Evolutionary conservation across 352 stramenopile genomes (phyloP).

Genomic region (Pythium sp.): DNA sequence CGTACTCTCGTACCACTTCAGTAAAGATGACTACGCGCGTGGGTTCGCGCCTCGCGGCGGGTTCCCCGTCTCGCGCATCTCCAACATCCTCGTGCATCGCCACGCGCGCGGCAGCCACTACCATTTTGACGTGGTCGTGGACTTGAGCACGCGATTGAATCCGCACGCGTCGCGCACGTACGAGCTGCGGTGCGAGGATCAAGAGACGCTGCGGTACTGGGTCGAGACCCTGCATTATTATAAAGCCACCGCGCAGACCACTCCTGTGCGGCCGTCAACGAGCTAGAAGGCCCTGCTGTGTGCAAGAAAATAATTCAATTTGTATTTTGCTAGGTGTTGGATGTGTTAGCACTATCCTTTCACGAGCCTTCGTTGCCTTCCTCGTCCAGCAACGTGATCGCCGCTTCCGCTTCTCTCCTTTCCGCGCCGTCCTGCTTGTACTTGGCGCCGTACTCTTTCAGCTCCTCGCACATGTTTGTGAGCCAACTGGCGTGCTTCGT

Average conservation of each 20-base stretch:
- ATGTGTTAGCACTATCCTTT: not conserved
- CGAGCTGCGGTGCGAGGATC: conserved; percentile 57
- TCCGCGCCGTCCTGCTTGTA: conserved; percentile 23
- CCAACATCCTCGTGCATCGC: conserved; percentile 50
- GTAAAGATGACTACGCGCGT: conserved; percentile 53
- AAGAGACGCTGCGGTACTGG: conserved; percentile 59
- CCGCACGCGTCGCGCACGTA: conserved; percentile 62
- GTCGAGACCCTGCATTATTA: conserved; percentile 71
- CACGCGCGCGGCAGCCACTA: conserved; percentile 38
- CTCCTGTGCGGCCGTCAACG: conserved; percentile 35
- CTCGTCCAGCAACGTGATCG: conserved; percentile 17
- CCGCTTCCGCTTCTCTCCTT: conserved; percentile 18
- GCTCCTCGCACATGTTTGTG: conserved; percentile 56
- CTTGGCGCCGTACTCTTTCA: conserved; percentile 58
- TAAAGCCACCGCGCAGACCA: conserved; percentile 44
- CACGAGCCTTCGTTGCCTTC: conserved; percentile 5
- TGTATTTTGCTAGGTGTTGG: not conserved
- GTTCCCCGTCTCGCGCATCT: conserved; percentile 54
- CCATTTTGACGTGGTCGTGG: conserved; percentile 68
- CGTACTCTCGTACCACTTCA: conserved; percentile 69
- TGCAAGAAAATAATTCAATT: not conserved
- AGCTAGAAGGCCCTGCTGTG: conserved; percentile 19
- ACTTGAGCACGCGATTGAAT: conserved; percentile 60
- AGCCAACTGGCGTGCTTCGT: conserved; percentile 60
- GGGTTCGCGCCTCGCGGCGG: conserved; percentile 62